These are phyloP conservation scores for Starmerella apicola DNA, from an alignment of 805 yeast genomes.

Conservation along the genomic window DNA sequence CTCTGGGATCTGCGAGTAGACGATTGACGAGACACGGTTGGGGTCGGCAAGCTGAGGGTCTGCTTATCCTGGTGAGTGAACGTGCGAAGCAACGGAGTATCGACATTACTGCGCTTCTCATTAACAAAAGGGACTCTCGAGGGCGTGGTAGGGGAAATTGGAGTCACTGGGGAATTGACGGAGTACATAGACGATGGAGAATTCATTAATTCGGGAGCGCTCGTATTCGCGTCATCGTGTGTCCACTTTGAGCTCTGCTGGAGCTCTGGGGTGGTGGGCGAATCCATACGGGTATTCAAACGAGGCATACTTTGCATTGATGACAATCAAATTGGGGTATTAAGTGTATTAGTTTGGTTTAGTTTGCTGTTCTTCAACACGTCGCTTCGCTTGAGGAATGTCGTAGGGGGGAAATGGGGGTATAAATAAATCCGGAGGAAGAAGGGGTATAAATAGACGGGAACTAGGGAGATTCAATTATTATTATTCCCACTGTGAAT, in stretches of 20 bases:
- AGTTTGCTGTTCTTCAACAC: too few species aligned
- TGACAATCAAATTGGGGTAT: too few species aligned
- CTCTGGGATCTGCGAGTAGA: constrained; percentile 3
- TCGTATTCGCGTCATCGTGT: background rate
- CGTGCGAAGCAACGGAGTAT: background rate
- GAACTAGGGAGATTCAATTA: too few species aligned
- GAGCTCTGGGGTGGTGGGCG: constrained; percentile 6
- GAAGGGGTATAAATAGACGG: too few species aligned
- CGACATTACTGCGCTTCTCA: background rate
- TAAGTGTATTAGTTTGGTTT: too few species aligned
- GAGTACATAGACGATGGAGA: constrained; percentile 1
- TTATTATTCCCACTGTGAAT: too few species aligned
- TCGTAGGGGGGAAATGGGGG: too few species aligned
- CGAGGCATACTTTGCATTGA: too few species aligned
- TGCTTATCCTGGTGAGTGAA: background rate
- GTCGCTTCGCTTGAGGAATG: too few species aligned
- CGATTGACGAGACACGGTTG: constrained; percentile 4
- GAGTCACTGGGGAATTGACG: constrained; percentile 7
- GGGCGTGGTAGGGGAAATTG: constrained; percentile 5
- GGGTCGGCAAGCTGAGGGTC: too few species aligned
- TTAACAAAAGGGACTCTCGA: background rate
- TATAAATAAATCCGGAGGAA: too few species aligned
- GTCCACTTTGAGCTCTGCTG: constrained; percentile 9
- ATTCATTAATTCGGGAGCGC: background rate
- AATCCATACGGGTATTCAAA: background rate